phyloP scores from a whole-genome alignment of 177 flowering plant genomes.

The Tripterygium wilfordii region DNA sequence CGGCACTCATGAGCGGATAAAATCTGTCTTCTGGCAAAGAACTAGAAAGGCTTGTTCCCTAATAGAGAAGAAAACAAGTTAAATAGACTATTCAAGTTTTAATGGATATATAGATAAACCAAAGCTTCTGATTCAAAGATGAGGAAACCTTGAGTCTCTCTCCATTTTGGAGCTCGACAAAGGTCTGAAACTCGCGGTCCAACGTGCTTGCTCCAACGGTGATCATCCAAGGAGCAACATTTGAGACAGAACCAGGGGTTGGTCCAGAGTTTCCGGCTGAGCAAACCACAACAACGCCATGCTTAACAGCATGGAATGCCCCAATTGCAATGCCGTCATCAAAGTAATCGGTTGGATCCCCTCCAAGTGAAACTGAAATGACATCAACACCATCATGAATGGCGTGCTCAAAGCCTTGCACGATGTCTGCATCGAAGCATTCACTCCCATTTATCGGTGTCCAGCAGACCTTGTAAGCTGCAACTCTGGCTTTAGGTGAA shows the following conservation, averaged over 20 bases:
- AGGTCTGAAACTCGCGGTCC: slow-evolving; percentile 36
- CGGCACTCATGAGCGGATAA: slow-evolving; percentile 34
- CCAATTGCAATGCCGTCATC: slow-evolving; percentile 39
- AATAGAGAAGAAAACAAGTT: not conserved
- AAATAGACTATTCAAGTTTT: no score
- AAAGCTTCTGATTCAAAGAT: no score
- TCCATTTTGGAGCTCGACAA: slow-evolving; percentile 28
- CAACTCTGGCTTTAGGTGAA: slow-evolving; percentile 67
- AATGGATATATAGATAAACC: no score
- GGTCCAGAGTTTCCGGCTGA: slow-evolving; percentile 61
- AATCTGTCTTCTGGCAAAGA: slow-evolving; percentile 21
- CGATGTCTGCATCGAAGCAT: slow-evolving; percentile 49
- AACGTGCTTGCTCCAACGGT: slow-evolving; percentile 72
- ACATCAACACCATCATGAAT: slow-evolving; percentile 73
- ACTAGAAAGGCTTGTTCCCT: slow-evolving; percentile 38
- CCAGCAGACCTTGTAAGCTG: slow-evolving; percentile 71
- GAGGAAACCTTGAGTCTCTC: slow-evolving; percentile 18
- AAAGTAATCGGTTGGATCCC: slow-evolving; percentile 24
- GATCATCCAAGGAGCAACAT: slow-evolving; percentile 55
- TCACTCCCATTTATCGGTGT: slow-evolving; percentile 15
- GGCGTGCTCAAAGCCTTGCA: slow-evolving; percentile 54
- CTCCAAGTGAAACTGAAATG: slow-evolving; percentile 59
- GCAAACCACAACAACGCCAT: slow-evolving; percentile 38
- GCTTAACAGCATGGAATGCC: slow-evolving; percentile 51
- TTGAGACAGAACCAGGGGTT: slow-evolving; percentile 18